Evolutionary conservation across 495 filamentous ascomycete species (phyloP).

Genomic region (Daldinia caldariorum): DNA sequence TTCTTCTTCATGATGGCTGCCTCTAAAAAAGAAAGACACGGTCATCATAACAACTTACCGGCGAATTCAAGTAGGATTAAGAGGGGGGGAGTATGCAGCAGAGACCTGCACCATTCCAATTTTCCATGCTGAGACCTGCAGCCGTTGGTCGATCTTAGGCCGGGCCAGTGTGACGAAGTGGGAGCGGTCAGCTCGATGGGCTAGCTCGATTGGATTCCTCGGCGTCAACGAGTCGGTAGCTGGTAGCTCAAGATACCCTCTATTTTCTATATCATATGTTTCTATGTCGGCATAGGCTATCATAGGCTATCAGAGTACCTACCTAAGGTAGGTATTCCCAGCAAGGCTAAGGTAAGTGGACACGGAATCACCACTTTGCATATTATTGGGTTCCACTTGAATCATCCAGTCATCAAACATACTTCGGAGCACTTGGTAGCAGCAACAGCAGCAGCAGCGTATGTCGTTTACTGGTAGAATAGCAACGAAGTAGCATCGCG

Average conservation of each 20-base stretch:
- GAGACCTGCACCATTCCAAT: constrained; percentile 38
- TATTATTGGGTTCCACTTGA: constrained; percentile 28
- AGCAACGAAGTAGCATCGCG: constrained; percentile 13
- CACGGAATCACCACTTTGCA: constrained; percentile 15
- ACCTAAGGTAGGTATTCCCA: background rate
- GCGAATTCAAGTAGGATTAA: constrained; percentile 12
- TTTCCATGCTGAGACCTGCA: constrained; percentile 38
- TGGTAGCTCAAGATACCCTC: constrained; percentile 8
- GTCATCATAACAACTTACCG: constrained; percentile 12
- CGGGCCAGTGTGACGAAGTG: constrained; percentile 21
- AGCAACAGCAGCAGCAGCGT: constrained; percentile 6
- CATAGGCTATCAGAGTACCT: constrained; percentile 7
- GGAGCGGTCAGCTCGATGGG: constrained; percentile 36
- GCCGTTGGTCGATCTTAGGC: constrained; percentile 45
- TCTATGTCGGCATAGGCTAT: constrained; percentile 26
- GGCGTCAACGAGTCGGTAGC: constrained; percentile 24
- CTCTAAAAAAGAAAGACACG: constrained; percentile 9
- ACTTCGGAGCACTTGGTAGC: background rate
- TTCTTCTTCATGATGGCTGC: constrained; percentile 27
- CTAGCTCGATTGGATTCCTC: constrained; percentile 24
- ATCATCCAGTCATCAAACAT: constrained; percentile 12
- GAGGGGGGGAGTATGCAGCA: constrained; percentile 34
- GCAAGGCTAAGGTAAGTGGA: constrained; percentile 1
- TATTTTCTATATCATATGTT: background rate
- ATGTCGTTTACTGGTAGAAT: constrained; percentile 19